Evolutionary conservation across 2,329 filamentous ascomycete genomes (phyloP), one percentile per base, ranked within the genome.

Genomic region (Fusarium cyanostomum): DNA sequence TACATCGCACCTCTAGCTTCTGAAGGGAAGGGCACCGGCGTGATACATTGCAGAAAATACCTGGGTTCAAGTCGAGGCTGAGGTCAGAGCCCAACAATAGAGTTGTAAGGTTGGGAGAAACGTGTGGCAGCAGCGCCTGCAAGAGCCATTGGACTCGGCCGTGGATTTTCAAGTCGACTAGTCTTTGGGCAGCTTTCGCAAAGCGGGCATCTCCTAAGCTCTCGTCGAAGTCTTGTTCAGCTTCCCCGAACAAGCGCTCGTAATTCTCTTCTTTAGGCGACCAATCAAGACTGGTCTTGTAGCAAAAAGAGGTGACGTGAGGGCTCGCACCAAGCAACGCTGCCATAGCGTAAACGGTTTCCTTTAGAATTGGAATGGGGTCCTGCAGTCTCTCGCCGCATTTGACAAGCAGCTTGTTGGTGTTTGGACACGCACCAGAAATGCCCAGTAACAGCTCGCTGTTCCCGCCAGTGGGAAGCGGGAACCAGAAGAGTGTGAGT

Each of bases 311-410:
- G 10, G 42, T 65, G 8, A 57, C 33, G 1, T 18, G 9, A 5
- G 65, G 51, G 16, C 62, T 56, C 7, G 56, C 51, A 13, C 27
- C 31, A 5, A 67, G 24, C 3, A 67, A 9, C 6, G n/a, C 45
- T 5, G 53, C 57, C 53, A 58, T 21, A 15, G 26, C 26, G n/a
- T 37, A 10, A 4, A 50, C 38, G n/a, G 53, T 44, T 0, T 39
- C n/a, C 8, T 26, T 31, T 7, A 34, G 11, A 13, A 59, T 27
- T 16, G 11, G 30, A 35, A 51, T 35, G 5, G 12, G 5, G 13
- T 55, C 50, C 4, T 38, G 16, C 1, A 26, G 18, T 5, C 34
- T 38, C 24, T 55, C 11, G 3, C 45, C 55, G 7, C 45, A 50
- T 16, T 55, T 30, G 13, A 59, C 16, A 18, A 46, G 26, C 11